phyloP scores from a whole-genome alignment of 2,329 filamentous ascomycete species.

The Penicillium sp. region DNA sequence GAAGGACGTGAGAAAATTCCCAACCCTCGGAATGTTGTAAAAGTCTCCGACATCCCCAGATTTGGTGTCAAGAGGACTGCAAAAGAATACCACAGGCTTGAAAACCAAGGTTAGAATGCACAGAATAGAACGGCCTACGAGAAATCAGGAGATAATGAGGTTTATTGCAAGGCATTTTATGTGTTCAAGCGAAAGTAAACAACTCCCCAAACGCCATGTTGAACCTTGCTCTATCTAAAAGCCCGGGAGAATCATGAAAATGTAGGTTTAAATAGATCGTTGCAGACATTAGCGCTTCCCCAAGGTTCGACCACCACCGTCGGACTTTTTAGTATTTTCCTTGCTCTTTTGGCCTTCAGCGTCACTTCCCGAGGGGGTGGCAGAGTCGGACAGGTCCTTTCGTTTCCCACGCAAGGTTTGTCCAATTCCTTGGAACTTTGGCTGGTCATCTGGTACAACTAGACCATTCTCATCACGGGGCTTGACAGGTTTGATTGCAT shows the following conservation, averaged over 20 bases:
- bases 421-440: slow-evolving; percentile 80
- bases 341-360: slow-evolving; percentile 28
- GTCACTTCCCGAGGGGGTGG: slow-evolving; percentile 41
- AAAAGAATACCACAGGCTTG: background rate
- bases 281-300: slow-evolving; percentile 19
- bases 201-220: slow-evolving; percentile 25
- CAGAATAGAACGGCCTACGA: background rate
- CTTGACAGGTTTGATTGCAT: slow-evolving; percentile 85
- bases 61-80: background rate
- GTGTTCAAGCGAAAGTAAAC: slow-evolving; percentile 4
- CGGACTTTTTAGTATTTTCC: slow-evolving; percentile 13
- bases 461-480: slow-evolving; percentile 68
- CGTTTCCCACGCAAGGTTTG: slow-evolving; percentile 77
- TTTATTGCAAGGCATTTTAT: slow-evolving; percentile 1
- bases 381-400: slow-evolving; percentile 51
- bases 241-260: slow-evolving; percentile 13
- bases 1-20: background rate
- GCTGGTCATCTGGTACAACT: slow-evolving; percentile 61
- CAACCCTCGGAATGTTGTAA: background rate
- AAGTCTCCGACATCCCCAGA: background rate
- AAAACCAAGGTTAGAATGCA: background rate
- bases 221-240: slow-evolving; percentile 24
- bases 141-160: background rate
- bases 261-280: slow-evolving; percentile 3
- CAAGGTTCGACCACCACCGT: slow-evolving; percentile 22